Evolutionary conservation across 352 stramenopile species (phyloP).

Genomic region (Phytophthora citrophthora): DNA sequence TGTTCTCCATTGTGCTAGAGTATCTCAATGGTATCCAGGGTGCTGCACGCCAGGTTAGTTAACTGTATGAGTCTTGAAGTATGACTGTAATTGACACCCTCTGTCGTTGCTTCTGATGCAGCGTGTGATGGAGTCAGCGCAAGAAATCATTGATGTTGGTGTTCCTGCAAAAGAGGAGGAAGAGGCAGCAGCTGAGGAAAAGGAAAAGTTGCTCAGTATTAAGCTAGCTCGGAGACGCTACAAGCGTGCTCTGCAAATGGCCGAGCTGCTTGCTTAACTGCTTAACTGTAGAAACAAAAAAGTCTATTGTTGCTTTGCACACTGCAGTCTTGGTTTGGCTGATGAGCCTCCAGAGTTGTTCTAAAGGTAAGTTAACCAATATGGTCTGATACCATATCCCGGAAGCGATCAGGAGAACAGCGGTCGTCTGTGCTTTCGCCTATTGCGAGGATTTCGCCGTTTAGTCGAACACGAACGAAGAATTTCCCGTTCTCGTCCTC

Average conservation of each 20-base stretch:
- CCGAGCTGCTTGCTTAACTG: slow-evolving; percentile 64
- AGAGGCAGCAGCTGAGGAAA: slow-evolving; percentile 39
- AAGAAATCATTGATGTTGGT: slow-evolving; percentile 75
- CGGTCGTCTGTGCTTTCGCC: slow-evolving; percentile 24
- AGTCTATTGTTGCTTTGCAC: slow-evolving; percentile 14
- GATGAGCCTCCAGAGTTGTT: background rate
- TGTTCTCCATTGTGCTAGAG: slow-evolving; percentile 77
- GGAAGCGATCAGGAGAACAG: slow-evolving; percentile 47
- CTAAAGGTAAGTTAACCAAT: slow-evolving; percentile 9
- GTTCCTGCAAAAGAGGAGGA: slow-evolving; percentile 57
- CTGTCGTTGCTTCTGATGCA: slow-evolving; percentile 18
- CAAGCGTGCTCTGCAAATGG: slow-evolving; percentile 82
- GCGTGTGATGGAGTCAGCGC: slow-evolving; percentile 72
- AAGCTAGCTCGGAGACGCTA: slow-evolving; percentile 73
- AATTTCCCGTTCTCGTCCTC: slow-evolving; percentile 61
- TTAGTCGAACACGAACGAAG: slow-evolving; percentile 63
- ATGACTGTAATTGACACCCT: background rate
- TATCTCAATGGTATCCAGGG: slow-evolving; percentile 79
- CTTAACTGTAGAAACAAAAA: slow-evolving; percentile 22
- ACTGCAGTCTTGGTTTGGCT: background rate
- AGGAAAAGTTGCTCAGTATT: slow-evolving; percentile 62
- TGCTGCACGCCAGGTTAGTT: slow-evolving; percentile 55
- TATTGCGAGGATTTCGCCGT: slow-evolving; percentile 50
- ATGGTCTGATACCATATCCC: slow-evolving; percentile 48
- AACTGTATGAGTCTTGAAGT: slow-evolving; percentile 1